These are phyloP conservation scores for Pestalotiopsis sp. DNA, from an alignment of 2,329 filamentous ascomycete species.

Conservation along the genomic window DNA sequence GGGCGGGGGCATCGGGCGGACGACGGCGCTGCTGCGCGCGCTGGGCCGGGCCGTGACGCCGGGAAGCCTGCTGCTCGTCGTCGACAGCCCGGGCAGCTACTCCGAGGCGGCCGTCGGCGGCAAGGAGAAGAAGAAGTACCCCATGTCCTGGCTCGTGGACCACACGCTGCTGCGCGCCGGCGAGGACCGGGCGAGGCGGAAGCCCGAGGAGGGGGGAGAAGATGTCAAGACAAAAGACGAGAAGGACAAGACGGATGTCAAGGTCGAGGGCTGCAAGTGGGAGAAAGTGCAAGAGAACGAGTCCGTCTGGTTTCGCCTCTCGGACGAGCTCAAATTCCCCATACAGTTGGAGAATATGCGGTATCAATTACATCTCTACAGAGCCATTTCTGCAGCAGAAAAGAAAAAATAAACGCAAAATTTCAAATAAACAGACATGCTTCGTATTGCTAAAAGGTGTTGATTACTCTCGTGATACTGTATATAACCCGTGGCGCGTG, in stretches of 20 bases:
- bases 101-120: constrained; percentile 76
- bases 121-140: constrained; percentile 69
- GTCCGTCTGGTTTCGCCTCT: constrained; percentile 82
- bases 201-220: not conserved
- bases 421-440: not conserved
- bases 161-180: constrained; percentile 66
- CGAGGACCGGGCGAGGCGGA: not conserved
- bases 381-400: constrained; percentile 23
- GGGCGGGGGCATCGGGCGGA: constrained; percentile 68
- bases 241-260: not conserved
- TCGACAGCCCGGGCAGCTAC: constrained; percentile 94
- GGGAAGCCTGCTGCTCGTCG: constrained; percentile 75
- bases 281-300: constrained; percentile 75
- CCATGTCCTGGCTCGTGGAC: constrained; percentile 92
- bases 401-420: not conserved
- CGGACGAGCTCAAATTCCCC: constrained; percentile 71
- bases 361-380: constrained; percentile 88
- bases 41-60: constrained; percentile 61
- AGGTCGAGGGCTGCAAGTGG: constrained; percentile 56
- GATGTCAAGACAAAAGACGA: not conserved
- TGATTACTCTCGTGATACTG: not conserved
- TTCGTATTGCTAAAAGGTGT: not conserved
- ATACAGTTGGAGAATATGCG: constrained; percentile 93
- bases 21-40: constrained; percentile 74
- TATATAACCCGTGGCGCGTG: not conserved